Conservation (phyloP, 768 basidiomycete genomes). For the Cystofilobasidium ferigula region DNA sequence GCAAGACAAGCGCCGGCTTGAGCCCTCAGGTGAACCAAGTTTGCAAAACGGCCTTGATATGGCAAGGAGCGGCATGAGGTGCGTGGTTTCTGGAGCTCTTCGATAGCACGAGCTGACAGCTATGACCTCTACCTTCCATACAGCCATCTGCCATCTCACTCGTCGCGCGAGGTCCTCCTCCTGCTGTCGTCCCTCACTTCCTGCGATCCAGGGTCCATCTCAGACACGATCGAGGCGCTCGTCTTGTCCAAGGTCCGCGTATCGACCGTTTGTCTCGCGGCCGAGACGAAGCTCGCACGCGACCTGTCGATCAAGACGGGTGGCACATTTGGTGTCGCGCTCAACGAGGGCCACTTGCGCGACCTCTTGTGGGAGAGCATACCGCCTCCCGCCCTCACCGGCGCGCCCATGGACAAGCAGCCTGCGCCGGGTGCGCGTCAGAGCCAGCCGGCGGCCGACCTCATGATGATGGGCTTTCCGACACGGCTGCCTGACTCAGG, state of each 20-base stretch:
- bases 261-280: constrained; percentile 84
- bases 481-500: constrained; percentile 75
- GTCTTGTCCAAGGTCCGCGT: constrained; percentile 75
- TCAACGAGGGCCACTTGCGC: constrained; percentile 95
- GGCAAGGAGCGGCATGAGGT: constrained; percentile 90
- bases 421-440: not conserved
- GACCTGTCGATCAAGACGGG: constrained; percentile 84
- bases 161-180: constrained; percentile 86
- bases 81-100: constrained; percentile 27
- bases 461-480: constrained; percentile 99
- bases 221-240: constrained; percentile 80
- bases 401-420: constrained; percentile 27
- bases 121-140: constrained; percentile 17
- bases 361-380: constrained; percentile 92
- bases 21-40: constrained; percentile 85
- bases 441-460: constrained; percentile 42
- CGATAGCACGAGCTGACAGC: not conserved
- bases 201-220: constrained; percentile 92
- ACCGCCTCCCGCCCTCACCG: constrained; percentile 64
- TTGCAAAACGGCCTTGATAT: constrained; percentile 96
- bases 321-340: constrained; percentile 84
- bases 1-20: constrained; percentile 72
- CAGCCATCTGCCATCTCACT: constrained; percentile 94
- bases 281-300: constrained; percentile 96
- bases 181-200: constrained; percentile 93